Evolutionary conservation across 768 basidiomycete genomes (phyloP), one percentile per base, ranked within the genome.

Genomic region (Gymnopilus junonius): DNA sequence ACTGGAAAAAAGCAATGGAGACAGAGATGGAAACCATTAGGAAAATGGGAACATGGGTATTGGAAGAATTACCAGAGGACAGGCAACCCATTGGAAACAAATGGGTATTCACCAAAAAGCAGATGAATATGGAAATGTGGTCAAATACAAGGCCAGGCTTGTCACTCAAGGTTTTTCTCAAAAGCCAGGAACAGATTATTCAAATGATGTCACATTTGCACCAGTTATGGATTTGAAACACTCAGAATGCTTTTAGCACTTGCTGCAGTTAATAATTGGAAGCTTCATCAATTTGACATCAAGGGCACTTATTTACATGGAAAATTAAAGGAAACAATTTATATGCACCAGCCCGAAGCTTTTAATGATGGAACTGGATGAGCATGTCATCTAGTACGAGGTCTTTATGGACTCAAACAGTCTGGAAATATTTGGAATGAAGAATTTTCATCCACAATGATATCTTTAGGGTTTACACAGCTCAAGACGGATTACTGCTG

Each of bases 341-440:
- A 76, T 43, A 80, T 83, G 77, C 2, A 42, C 2, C 79, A 81
- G 66, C 81, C 80, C 0, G 35, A 35, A 10, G 35, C 10, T 12
- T 79, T 74, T 46, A 37, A 70, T 1, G 72, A 76, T 21, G 58
- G 73, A 11, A 67, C 71, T 51, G 66, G 58, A 27, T 35, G 48
- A 21, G 69, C 75, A 20, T 68, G 71, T 29, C 56, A 48, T 1
- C 67, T 80, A 0, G 37, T 58, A 0, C 61, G 69, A 15, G 65
- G 70, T 1, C 62, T 83, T 4, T 83, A 83, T 55, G 76, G 82
- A 0, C 72, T 82, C 12, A 72, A 74, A 37, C 73, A 74, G 46
- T 60, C 74, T 3, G 66, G 70, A 11, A 60, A 65, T 21, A 64
- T 66, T 11, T 76, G 72, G 74, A 71, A 75, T 53, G 48, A 50